These are phyloP conservation scores for Mycena sp. DNA, from an alignment of 1,284 basidiomycete species.

Conservation along the genomic window DNA sequence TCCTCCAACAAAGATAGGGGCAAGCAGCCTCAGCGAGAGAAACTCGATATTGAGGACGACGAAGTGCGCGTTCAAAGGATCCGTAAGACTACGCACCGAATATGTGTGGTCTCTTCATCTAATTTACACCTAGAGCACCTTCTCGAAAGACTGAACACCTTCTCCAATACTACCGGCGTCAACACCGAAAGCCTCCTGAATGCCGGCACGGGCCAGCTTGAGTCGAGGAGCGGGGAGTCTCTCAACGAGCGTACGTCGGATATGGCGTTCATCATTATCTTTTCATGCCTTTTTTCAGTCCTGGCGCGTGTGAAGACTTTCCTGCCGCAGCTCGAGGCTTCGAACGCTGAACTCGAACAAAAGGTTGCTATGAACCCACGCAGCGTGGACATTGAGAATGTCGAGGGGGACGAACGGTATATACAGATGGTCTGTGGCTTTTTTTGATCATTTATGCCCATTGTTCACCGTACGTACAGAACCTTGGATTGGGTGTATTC, in stretches of 20 bases:
- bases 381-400: conserved; percentile 72
- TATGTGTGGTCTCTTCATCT: not conserved
- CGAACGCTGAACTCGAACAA: conserved; percentile 61
- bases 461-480: not conserved
- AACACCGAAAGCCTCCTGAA: conserved; percentile 6
- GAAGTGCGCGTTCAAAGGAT: conserved; percentile 25
- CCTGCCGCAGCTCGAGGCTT: conserved; percentile 68
- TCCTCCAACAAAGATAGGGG: conserved; percentile 5
- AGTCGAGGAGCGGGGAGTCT: not conserved
- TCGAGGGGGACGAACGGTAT: conserved; percentile 58
- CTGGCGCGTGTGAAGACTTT: conserved; percentile 70
- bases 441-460: not conserved
- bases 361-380: conserved; percentile 55
- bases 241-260: conserved; percentile 18
- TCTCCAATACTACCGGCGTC: not conserved
- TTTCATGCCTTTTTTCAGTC: conserved; percentile 47
- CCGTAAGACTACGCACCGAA: conserved; percentile 8
- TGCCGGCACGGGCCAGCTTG: not conserved
- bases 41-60: conserved; percentile 23
- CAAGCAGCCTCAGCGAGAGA: conserved; percentile 16
- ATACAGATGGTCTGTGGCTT: conserved; percentile 69
- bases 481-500: conserved; percentile 24
- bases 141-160: conserved; percentile 23
- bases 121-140: conserved; percentile 15
- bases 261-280: too few species aligned